These are phyloP conservation scores for Epichloe baconii DNA, from an alignment of 2,329 filamentous ascomycete genomes.

Conservation along the genomic window DNA sequence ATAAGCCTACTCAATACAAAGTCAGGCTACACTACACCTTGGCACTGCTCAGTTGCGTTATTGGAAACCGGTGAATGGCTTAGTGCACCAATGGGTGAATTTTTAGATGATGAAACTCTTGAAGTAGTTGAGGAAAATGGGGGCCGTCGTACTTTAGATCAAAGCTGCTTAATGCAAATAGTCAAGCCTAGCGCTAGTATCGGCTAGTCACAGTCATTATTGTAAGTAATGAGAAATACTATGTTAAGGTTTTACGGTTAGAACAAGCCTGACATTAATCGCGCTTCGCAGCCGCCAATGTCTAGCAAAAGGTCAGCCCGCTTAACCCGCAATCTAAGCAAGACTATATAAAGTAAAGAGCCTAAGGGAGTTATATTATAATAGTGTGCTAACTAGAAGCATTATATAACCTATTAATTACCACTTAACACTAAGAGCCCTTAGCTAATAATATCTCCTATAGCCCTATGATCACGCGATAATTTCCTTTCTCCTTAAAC, in stretches of 20 bases:
- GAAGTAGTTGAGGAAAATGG: conserved; percentile 11
- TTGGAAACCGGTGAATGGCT: conserved; percentile 11
- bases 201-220: background rate
- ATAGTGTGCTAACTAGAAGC: too few relatives aligned
- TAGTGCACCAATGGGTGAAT: conserved; percentile 11
- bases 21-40: conserved; percentile 19
- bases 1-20: conserved; percentile 17
- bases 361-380: too few relatives aligned
- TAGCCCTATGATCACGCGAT: too few relatives aligned
- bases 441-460: too few relatives aligned
- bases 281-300: too few relatives aligned
- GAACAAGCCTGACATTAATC: too few relatives aligned
- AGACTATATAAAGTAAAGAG: too few relatives aligned
- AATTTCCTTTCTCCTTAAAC: too few relatives aligned
- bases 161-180: background rate
- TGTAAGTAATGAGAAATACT: background rate
- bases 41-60: conserved; percentile 17
- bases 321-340: too few relatives aligned
- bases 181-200: background rate
- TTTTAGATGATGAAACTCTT: conserved; percentile 9
- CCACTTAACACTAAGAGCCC: too few relatives aligned
- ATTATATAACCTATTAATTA: too few relatives aligned
- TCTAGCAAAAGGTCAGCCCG: too few relatives aligned
- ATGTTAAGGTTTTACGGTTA: background rate
- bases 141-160: conserved; percentile 5